Evolutionary conservation across 371 early-diverging fungal species (phyloP).

Genomic region (Saksenaea vasiformis): DNA sequence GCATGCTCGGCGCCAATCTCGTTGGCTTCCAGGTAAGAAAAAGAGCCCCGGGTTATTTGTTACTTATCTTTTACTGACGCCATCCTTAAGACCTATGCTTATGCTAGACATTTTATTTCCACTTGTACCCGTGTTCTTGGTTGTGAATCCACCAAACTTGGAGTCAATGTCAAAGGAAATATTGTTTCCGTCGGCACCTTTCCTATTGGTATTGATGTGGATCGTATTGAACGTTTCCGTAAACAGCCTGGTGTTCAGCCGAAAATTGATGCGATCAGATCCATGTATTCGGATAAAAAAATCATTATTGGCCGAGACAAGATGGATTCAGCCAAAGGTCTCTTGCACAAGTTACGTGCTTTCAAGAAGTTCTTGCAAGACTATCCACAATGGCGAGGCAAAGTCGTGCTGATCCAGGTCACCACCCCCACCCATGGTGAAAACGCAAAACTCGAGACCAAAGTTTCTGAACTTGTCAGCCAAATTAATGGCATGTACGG

Average conservation of each 20-base stretch:
- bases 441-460: slow-evolving; percentile 75
- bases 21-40: slow-evolving; percentile 92
- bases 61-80: background rate
- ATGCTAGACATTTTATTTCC: slow-evolving; percentile 96
- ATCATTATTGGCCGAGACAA: slow-evolving; percentile 99
- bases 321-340: slow-evolving; percentile 98
- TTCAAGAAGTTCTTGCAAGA: slow-evolving; percentile 90
- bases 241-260: slow-evolving; percentile 63
- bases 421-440: slow-evolving; percentile 60
- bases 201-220: slow-evolving; percentile 98
- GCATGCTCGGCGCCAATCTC: slow-evolving; percentile 91
- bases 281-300: slow-evolving; percentile 88
- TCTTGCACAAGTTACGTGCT: slow-evolving; percentile 94
- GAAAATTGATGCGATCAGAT: slow-evolving; percentile 78
- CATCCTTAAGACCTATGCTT: slow-evolving; percentile 89
- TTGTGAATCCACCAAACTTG: slow-evolving; percentile 84
- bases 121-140: slow-evolving; percentile 93
- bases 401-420: slow-evolving; percentile 90
- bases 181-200: slow-evolving; percentile 87
- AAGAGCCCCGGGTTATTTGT: too few relatives aligned
- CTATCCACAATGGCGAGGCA: slow-evolving; percentile 91
- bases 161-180: slow-evolving; percentile 77
- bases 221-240: slow-evolving; percentile 49
- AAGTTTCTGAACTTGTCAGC: slow-evolving; percentile 88
- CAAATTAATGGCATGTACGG: slow-evolving; percentile 96